Base-by-base conservation (phyloP, 768 basidiomycete genomes). In the Solioccasus polychromus region DNA sequence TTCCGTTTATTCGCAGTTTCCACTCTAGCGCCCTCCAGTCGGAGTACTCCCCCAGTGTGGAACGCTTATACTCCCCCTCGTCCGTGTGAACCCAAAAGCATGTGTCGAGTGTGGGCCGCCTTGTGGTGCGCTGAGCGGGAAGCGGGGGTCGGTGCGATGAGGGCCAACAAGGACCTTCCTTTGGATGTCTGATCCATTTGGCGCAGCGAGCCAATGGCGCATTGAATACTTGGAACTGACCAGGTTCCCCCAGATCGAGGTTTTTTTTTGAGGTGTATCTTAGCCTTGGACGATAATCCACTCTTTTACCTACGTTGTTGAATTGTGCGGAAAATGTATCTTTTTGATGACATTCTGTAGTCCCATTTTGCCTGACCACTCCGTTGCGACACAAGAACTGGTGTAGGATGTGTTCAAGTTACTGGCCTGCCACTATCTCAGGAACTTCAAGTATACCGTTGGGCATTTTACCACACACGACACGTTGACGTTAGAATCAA, bases 1-100 rank as follows among this genome's bases (percentile, higher is more conserved):
- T 70, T 70, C 76, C 77, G 67, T 76, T 74, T 79, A 88, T 88
- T 88, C 85, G 85, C 85, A 88, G 85, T 87, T 85, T 88, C 82
- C 82, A 77, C 85, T 77, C 74, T 74, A 87, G 80, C 58, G 76
- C 71, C 82, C 82, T 83, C 75, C 68, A 37, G 53, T 49, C 26
- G 75, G 75, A 81, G 82, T 69, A 86, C 85, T 87, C 86, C 85
- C 70, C 75, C 78, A 79, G 70, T 72, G 73, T 73, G 48, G 72
- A 85, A 80, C 78, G 75, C 73, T 73, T 72, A 86, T 69, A 82
- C 56, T 87, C 80, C 78, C 83, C 82, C 83, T 78, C 68, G 66
- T 63, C 63, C 64, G 68, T 77, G 69, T 76, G 81, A 86, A 88
- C 83, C 84, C 84, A 79, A 77, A 74, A 77, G 70, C 68, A 72